Evolutionary conservation across 495 filamentous ascomycete species (phyloP).

Genomic region (Chaetomidium leptoderma): DNA sequence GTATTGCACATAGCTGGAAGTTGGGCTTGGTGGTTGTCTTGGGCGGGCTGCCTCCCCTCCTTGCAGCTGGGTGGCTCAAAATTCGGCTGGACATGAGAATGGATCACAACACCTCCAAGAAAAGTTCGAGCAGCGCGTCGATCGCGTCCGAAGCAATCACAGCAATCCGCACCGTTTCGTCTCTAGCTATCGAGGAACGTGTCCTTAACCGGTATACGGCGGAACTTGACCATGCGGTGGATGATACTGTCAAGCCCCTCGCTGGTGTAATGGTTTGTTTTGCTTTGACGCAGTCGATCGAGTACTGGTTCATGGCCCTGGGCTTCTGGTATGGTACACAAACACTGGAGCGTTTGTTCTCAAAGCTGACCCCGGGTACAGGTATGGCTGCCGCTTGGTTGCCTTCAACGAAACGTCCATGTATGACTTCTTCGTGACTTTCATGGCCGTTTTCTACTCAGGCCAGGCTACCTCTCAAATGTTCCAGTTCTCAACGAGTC

Average conservation of each 20-base stretch:
- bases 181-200: constrained; percentile 73
- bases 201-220: constrained; percentile 66
- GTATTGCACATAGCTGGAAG: constrained; percentile 79
- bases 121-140: constrained; percentile 59
- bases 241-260: constrained; percentile 60
- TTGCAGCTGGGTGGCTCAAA: constrained; percentile 79
- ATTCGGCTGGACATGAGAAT: constrained; percentile 78
- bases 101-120: constrained; percentile 41
- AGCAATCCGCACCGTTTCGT: constrained; percentile 90
- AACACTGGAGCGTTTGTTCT: too few relatives aligned
- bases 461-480: constrained; percentile 53
- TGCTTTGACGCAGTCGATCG: constrained; percentile 69
- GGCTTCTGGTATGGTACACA: constrained; percentile 51
- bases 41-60: constrained; percentile 64
- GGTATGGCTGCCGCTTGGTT: constrained; percentile 50
- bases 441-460: constrained; percentile 53
- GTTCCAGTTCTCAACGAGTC: constrained; percentile 44
- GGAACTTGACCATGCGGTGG: constrained; percentile 59
- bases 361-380: background rate
- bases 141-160: constrained; percentile 87
- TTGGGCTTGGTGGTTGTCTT: constrained; percentile 76
- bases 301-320: constrained; percentile 48
- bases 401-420: constrained; percentile 43
- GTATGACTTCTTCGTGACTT: constrained; percentile 54
- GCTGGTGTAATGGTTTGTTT: constrained; percentile 68